Evolutionary conservation across 805 yeast genomes (phyloP), one percentile per base, ranked within the genome.

Genomic region (Cyberlindnera xishuangbannaensis): DNA sequence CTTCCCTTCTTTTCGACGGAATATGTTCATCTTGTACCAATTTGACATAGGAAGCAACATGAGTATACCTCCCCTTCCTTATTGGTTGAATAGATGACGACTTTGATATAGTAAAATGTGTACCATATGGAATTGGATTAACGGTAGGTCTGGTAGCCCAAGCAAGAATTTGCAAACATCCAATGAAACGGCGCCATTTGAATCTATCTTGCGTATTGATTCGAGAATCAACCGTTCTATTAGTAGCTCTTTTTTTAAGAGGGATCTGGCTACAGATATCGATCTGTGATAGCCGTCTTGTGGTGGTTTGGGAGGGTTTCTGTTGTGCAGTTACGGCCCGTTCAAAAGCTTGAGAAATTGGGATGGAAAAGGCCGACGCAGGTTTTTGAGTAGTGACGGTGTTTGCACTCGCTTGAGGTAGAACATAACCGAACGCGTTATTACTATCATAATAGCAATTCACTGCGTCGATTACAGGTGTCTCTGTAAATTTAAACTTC

Each of bases 91-190:
- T 34, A 37, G 58, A n/a, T 58, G 66, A n/a, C 44, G 47, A 28
- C 58, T 65, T 55, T 16, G 57, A 59, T 12, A 75, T 42, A 8
- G 59, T 55, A 18, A 76, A 46, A 16, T 47, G 53, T 8, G 76
- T 66, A 2, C 69, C 67, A 45, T 64, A 71, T 16, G 63, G 53
- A 2, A 74, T 52, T 0, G 72, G 67, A 18, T 60, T 64, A 17
- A 67, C 43, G 0, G 77, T 71, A 0, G 84, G 82, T 39, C 88
- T 59, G 1, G 87, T 80, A 10, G 87, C 82, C 81, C 83, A 77
- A 3, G 82, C 83, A 32, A 69, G 69, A 2, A 75, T 71, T 37
- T 70, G 71, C 9, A 79, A 37, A 0, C 80, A 62, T 0, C 90
- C 90, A 19, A 82, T 64, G 44, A 66, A 79, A 27, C 68, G 56